Evolutionary conservation across 2,329 filamentous ascomycete genomes (phyloP).

Genomic region (Dactylella cylindrospora): DNA sequence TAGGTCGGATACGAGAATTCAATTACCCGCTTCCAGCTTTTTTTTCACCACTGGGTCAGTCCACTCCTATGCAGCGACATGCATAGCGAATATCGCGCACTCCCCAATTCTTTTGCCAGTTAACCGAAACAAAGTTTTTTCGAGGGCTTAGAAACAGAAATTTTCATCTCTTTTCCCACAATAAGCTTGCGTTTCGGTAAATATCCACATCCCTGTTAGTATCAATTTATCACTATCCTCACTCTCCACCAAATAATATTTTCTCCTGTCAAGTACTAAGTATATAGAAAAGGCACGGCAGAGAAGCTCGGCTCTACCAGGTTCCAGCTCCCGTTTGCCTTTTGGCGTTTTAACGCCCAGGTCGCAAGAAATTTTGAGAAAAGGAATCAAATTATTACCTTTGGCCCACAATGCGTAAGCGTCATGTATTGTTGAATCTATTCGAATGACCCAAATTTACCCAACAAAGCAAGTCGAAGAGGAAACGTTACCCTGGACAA

Average conservation of each 20-base stretch:
- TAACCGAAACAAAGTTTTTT: background rate
- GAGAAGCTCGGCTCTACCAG: constrained; percentile 15
- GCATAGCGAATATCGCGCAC: constrained; percentile 35
- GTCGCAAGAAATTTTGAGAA: too few relatives aligned
- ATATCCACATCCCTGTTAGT: constrained; percentile 23
- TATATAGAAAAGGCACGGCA: constrained; percentile 28
- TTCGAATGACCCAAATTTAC: constrained; percentile 24
- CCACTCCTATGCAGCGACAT: constrained; percentile 1
- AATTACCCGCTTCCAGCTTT: constrained; percentile 5
- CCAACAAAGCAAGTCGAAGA: constrained; percentile 7
- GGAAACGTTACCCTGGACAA: too few relatives aligned
- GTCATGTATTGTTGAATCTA: background rate
- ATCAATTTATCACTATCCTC: constrained; percentile 7
- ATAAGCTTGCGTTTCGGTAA: constrained; percentile 43
- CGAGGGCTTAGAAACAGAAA: constrained; percentile 3
- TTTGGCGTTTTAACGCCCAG: too few relatives aligned
- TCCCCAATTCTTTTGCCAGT: constrained; percentile 3
- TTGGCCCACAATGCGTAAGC: constrained; percentile 3
- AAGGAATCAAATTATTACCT: constrained; percentile 1
- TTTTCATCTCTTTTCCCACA: constrained; percentile 5
- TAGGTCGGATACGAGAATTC: constrained; percentile 36
- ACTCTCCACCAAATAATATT: background rate
- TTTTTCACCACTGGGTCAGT: constrained; percentile 8
- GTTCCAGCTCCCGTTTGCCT: background rate
- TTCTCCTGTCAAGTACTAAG: constrained; percentile 22